Percentiles rank a stretch among this genome's conserved stretches.
These are phyloP conservation scores for Picochlorum sp. DNA, from an alignment of 139 green algal species.

Conservation along the genomic window DNA sequence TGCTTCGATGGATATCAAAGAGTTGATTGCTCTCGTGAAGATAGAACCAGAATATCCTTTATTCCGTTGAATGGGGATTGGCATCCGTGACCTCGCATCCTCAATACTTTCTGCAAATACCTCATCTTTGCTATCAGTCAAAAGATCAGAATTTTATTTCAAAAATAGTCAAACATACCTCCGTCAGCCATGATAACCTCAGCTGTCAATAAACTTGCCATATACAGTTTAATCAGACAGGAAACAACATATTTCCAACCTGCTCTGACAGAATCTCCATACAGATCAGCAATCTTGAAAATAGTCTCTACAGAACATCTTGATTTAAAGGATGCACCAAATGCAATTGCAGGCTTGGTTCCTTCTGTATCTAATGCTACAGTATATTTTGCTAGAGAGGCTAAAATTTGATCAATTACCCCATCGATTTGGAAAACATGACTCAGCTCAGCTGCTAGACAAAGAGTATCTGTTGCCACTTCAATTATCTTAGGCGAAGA, in stretches of 20 bases:
- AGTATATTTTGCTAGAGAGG: conserved; percentile 64
- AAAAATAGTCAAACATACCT: not conserved
- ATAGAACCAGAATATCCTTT: conserved; percentile 1
- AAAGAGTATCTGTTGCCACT: conserved; percentile 40
- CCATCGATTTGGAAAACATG: conserved; percentile 44
- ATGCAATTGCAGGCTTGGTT: conserved; percentile 41
- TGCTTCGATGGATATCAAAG: conserved; percentile 33
- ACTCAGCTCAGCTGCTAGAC: conserved; percentile 38
- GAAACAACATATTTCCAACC: conserved; percentile 85
- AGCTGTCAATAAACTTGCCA: conserved; percentile 56
- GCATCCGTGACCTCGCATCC: too few relatives aligned
- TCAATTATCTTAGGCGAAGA: conserved; percentile 20
- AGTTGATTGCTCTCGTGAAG: conserved; percentile 25
- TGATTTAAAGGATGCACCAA: conserved; percentile 61
- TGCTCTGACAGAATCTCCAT: conserved; percentile 67
- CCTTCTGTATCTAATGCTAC: conserved; percentile 35
- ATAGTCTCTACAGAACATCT: conserved; percentile 54
- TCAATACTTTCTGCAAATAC: too few relatives aligned
- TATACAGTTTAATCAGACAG: conserved; percentile 68
- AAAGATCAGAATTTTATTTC: too few relatives aligned
- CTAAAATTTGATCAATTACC: conserved; percentile 58
- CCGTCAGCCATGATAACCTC: conserved; percentile 18
- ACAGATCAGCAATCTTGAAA: conserved; percentile 65
- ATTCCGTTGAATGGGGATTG: too few relatives aligned
- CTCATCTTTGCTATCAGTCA: too few relatives aligned